Evolutionary conservation across 352 stramenopile genomes (phyloP), one percentile per base, ranked within the genome.

Genomic region (Phytopythium helicoides): DNA sequence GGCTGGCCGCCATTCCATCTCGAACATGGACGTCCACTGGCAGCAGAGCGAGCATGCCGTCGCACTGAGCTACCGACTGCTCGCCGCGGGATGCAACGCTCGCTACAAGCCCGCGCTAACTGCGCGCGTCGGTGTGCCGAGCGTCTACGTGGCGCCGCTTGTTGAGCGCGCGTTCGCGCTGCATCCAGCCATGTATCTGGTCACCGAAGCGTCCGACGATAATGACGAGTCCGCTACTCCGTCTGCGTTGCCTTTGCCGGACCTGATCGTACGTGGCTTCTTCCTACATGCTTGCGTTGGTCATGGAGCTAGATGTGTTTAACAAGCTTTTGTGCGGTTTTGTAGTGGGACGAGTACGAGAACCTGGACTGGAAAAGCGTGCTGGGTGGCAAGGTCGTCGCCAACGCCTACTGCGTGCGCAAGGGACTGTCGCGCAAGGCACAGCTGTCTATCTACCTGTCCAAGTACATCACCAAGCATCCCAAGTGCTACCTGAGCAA

Each of bases 351-450:
- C 44, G 73, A 85, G 60, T 85, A 85, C 49, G 73, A 85, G 63
- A 81, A 85, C 58, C 56, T 85, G 18, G 71, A 85, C 58, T 85
- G 73, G 73, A 75, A 80, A 48, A 76, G 64, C 34, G 67, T 85
- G 22, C 44, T 85, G 31, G 52, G 64, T 5, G 73, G 73, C 52
- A 73, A 77, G 47, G 62, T 85, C 23, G 62, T 85, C 36, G 71
- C 73, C 23, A 85, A 85, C 61, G 67, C 73, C n/a, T 85, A 84
- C 48, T 88, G 76, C 47, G 72, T 90, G 45, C 74, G 79, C 34
- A 88, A 88, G 56, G 80, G 80, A 0, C 61, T 90, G 9, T 86
- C 72, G 26, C 72, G 80, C 25, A 90, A 89, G 54, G 80, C 80
- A 1, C 80, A 90, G 50, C 63, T 90, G 40, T 84, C 71, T 21